phyloP scores from a whole-genome alignment of 116 monocot genomes.

The Papilionanthe hybrid region DNA sequence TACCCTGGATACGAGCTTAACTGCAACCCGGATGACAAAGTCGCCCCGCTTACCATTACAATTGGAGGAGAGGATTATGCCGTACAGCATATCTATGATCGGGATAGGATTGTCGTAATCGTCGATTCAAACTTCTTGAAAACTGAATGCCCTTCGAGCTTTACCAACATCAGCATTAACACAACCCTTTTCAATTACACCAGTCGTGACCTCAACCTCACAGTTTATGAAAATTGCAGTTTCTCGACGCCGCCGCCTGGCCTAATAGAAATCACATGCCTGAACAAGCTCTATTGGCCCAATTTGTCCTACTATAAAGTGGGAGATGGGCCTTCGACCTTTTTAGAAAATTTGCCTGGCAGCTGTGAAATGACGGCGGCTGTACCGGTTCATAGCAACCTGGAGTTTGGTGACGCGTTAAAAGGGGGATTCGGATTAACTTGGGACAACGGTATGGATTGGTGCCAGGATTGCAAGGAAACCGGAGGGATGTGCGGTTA shows the following conservation, averaged over 20 bases:
- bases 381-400: not conserved
- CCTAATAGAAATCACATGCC: not conserved
- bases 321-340: not conserved
- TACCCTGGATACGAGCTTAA: slow-evolving; percentile 15
- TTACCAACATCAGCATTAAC: slow-evolving; percentile 15
- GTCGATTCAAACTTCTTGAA: not conserved
- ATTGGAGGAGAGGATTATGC: slow-evolving; percentile 7
- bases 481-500: slow-evolving; percentile 17
- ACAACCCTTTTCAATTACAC: slow-evolving; percentile 12
- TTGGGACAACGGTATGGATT: slow-evolving; percentile 20
- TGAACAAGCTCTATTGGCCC: not conserved
- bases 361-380: not conserved
- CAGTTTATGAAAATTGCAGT: slow-evolving; percentile 24
- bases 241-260: not conserved
- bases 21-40: not conserved
- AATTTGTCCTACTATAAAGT: not conserved
- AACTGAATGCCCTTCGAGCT: slow-evolving; percentile 13
- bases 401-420: not conserved
- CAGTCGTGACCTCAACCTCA: slow-evolving; percentile 3
- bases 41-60: slow-evolving; percentile 6
- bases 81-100: slow-evolving; percentile 20
- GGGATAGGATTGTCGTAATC: slow-evolving; percentile 14
- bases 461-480: slow-evolving; percentile 20
- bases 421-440: slow-evolving; percentile 25
- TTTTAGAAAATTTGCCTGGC: not conserved